These are phyloP conservation scores for Lasiosphaeria miniovina DNA, from an alignment of 495 filamentous ascomycete species.

Conservation along the genomic window DNA sequence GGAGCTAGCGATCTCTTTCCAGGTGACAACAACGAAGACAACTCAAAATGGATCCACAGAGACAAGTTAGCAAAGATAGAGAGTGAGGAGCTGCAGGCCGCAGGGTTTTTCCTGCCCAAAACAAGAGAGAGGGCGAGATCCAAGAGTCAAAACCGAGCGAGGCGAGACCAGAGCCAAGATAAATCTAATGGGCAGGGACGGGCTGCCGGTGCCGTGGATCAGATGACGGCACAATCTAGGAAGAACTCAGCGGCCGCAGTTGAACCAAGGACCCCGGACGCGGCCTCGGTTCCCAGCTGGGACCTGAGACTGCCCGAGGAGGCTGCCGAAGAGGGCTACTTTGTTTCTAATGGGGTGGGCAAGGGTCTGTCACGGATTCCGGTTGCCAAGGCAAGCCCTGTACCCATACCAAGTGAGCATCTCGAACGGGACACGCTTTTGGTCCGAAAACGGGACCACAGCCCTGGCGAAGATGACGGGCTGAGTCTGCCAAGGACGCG, in stretches of 20 bases:
- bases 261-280: slow-evolving; percentile 32
- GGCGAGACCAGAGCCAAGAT: slow-evolving; percentile 39
- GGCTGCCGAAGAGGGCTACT: slow-evolving; percentile 62
- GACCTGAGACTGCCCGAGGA: slow-evolving; percentile 81
- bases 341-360: slow-evolving; percentile 33
- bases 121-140: slow-evolving; percentile 44
- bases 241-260: slow-evolving; percentile 42
- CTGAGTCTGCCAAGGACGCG: slow-evolving; percentile 57
- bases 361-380: slow-evolving; percentile 72
- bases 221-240: slow-evolving; percentile 35
- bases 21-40: slow-evolving; percentile 44
- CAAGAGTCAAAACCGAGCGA: slow-evolving; percentile 50
- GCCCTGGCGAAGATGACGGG: slow-evolving; percentile 58
- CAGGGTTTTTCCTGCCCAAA: slow-evolving; percentile 69
- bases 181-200: slow-evolving; percentile 27
- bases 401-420: slow-evolving; percentile 67
- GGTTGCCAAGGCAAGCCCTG: slow-evolving; percentile 70
- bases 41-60: slow-evolving; percentile 88
- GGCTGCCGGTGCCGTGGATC: slow-evolving; percentile 23
- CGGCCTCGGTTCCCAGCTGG: slow-evolving; percentile 42
- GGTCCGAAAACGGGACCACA: slow-evolving; percentile 58
- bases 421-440: slow-evolving; percentile 70
- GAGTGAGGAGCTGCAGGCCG: slow-evolving; percentile 85
- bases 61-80: slow-evolving; percentile 95
- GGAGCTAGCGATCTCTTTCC: slow-evolving; percentile 9